Evolutionary conservation across 2,329 filamentous ascomycete species (phyloP).

Genomic region (Pseudocercospora eumusae): DNA sequence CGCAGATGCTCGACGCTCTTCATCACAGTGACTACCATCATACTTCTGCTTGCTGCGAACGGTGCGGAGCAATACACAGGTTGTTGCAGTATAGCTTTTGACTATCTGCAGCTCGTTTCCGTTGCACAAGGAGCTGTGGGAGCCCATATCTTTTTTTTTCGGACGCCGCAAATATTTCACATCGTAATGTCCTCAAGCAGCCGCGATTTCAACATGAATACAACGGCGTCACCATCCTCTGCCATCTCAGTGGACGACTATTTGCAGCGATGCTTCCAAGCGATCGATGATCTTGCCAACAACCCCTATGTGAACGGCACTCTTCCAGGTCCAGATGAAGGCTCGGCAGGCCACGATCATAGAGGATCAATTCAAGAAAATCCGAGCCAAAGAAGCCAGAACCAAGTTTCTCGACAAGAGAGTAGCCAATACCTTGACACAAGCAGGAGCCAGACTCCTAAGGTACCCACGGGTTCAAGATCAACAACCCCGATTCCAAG

Average conservation of each 20-base stretch:
- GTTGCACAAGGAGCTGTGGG: neutral
- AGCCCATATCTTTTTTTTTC: neutral
- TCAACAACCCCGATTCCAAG: neutral
- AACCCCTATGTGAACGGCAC: slow-evolving; percentile 11
- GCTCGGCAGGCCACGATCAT: neutral
- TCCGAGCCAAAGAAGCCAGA: slow-evolving; percentile 3
- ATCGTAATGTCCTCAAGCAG: slow-evolving; percentile 4
- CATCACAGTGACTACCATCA: neutral
- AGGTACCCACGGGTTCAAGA: neutral
- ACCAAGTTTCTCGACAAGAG: neutral
- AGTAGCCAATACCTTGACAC: slow-evolving; percentile 3
- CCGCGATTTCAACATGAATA: slow-evolving; percentile 3
- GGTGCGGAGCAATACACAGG: neutral
- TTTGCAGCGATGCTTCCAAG: slow-evolving; percentile 7
- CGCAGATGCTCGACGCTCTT: neutral
- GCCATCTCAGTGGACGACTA: slow-evolving; percentile 7
- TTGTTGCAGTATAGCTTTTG: neutral
- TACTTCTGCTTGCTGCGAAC: neutral
- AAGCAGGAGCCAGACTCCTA: slow-evolving; percentile 5
- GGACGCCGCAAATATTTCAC: neutral
- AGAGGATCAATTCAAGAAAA: slow-evolving; percentile 5
- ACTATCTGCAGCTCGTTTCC: neutral
- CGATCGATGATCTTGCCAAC: slow-evolving; percentile 10
- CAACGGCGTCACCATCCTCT: neutral
- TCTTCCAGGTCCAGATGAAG: slow-evolving; percentile 9